Base-by-base conservation (phyloP, 2,329 filamentous ascomycete genomes). In the Hymenoscyphus salicellus region DNA sequence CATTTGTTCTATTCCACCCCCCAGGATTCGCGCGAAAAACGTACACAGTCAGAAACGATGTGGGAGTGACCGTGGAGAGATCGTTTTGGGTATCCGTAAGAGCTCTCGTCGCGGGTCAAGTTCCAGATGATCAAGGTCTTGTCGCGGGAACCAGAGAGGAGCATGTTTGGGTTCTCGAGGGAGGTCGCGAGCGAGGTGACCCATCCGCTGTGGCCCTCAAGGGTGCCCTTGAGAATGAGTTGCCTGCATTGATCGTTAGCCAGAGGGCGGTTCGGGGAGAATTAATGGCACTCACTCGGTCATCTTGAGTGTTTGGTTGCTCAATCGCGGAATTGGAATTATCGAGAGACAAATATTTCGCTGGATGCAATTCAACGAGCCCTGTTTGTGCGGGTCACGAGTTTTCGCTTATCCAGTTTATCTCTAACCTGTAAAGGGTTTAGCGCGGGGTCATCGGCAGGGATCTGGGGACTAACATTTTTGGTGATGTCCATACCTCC, bases 51-150 rank as follows among this genome's bases (percentile, higher is more conserved):
- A 82, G 95, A 98, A 80, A 99, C 93, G 82, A 99, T 99, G 90
- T 99, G 95, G 72, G 93, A 97, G 88, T 99, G 95, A 79, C 95
- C 95, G 85, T 96, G 90, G 75, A 99, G 93, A 79, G 92, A 96
- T 84, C 95, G 90, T 89, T 99, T 98, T 79, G 95, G 95, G 88
- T 97, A 97, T 77, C 95, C 95, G 87, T 98, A 99, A 80, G 92
- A 90, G 80, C 89, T 89, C 85, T 98, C 95, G 83, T 98, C 93
- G 83, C 95, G 94, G 82, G 95, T 98, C 78, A 99, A 88, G 88
- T 97, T 97, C 95, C 95, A 99, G 89, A 99, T 96, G 86, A 99
- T 99, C 81, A 99, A 86, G 75, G 91, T 92, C 91, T 98, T 97
- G 88, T 99, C 95, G 84, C 95, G 93, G 80, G 88, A 92, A 78